A percentile compares a stretch with the other conserved stretches of the same genome.
These are phyloP conservation scores for Aspergillus oerlinghausenensis DNA, from an alignment of 2,329 filamentous ascomycete genomes.

Conservation along the genomic window DNA sequence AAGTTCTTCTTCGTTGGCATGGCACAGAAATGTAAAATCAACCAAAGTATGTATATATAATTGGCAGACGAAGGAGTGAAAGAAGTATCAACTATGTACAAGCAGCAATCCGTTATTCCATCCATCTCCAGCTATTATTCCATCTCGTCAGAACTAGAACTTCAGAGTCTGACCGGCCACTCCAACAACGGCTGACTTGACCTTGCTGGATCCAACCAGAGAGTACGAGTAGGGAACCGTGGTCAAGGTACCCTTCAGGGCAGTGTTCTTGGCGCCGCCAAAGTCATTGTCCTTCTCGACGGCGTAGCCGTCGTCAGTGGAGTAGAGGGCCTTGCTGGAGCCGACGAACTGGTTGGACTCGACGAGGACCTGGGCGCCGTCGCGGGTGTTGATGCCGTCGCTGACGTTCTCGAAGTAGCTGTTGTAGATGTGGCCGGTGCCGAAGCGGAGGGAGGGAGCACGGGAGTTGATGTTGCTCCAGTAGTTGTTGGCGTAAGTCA, in stretches of 20 bases:
- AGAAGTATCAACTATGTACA: background rate
- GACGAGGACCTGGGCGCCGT: constrained; percentile 55
- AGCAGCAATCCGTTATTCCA: background rate
- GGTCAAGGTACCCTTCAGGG: constrained; percentile 48
- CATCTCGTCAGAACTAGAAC: constrained; percentile 17
- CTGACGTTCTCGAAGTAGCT: constrained; percentile 43
- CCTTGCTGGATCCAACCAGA: constrained; percentile 47
- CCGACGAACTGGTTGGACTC: constrained; percentile 52
- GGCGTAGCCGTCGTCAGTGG: constrained; percentile 43
- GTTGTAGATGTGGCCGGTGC: constrained; percentile 60
- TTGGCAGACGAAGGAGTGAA: background rate
- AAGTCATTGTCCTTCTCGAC: constrained; percentile 45
- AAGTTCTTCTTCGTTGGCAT: constrained; percentile 25
- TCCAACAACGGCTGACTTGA: constrained; percentile 42
- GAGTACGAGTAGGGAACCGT: constrained; percentile 52
- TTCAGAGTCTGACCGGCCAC: constrained; percentile 32
- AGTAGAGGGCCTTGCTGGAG: constrained; percentile 44
- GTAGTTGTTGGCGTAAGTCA: constrained; percentile 66
- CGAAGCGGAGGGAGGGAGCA: constrained; percentile 60
- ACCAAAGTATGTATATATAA: background rate
- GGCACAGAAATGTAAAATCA: background rate
- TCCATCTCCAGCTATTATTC: background rate
- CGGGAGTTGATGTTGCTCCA: constrained; percentile 62
- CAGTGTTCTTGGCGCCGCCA: constrained; percentile 46
- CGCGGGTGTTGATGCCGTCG: constrained; percentile 54